Evolutionary conservation across 148 eudicot genomes (phyloP), one percentile per base, ranked within the genome.

Genomic region (Pouteria glomerata): DNA sequence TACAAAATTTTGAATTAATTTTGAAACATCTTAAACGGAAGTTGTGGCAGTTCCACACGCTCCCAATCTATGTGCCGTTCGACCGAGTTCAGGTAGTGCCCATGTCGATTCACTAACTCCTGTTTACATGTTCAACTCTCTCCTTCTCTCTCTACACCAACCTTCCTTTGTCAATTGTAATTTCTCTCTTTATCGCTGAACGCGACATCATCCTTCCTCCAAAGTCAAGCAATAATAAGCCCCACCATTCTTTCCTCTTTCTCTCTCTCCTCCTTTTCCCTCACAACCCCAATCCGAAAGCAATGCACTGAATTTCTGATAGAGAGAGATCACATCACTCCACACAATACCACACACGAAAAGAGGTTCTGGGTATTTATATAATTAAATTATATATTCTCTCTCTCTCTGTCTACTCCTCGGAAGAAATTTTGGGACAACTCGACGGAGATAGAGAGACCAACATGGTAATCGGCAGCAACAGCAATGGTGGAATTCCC

Each of bases 211-310:
- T n/a, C n/a, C n/a, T 73, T 63, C 76, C 87, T 85, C 81, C 59
- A 53, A 85, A 76, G 78, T 82, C 77, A 87, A 81, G 87, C 85
- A 87, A 69, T 71, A 75, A 84, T 73, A 76, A 75, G 63, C 70
- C 58, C 67, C 60, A 55, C 50, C 73, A 51, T 34, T 16, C 58
- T 15, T 45, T 62, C 44, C 16, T 23, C 45, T 8, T 29, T 18
- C 8, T 21, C 64, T 45, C 62, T 63, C 45, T 55, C 37, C 29
- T 35, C 30, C 35, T 13, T 69, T 24, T 65, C 27, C 13, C n/a
- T 1, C 4, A 18, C 62, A 35, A 26, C 4, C 16, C 39, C 13
- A 3, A 30, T 26, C 4, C 47, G 21, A 66, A 30, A 3, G 70
- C 70, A 48, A 6, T 3, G n/a, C 70, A 59, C 63, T 39, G 37